phyloP scores from a whole-genome alignment of 305 asterid genomes.

The Fraxinus baroniana region DNA sequence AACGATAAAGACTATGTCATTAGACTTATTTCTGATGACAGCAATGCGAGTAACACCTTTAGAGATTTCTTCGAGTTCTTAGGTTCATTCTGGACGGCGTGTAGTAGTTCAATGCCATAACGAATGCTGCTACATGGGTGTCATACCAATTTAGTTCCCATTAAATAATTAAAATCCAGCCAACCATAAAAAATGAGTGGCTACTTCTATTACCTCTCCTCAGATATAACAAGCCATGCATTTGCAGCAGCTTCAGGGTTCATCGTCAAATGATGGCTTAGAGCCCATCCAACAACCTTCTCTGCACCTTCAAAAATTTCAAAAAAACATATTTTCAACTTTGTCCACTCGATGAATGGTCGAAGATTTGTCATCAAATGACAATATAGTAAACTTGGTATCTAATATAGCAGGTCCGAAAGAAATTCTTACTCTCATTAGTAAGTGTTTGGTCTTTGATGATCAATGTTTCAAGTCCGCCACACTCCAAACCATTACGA shows the following conservation, averaged over 20 bases:
- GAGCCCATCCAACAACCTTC: slow-evolving; percentile 75
- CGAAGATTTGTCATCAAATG: slow-evolving; percentile 5
- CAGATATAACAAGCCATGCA: slow-evolving; percentile 46
- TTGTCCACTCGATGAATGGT: slow-evolving; percentile 6
- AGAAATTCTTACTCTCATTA: slow-evolving; percentile 51
- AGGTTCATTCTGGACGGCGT: slow-evolving; percentile 53
- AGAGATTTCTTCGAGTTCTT: slow-evolving; percentile 66
- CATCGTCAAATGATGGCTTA: slow-evolving; percentile 59
- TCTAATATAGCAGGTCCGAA: neutral
- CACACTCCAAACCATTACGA: slow-evolving; percentile 56
- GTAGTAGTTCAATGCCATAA: slow-evolving; percentile 55
- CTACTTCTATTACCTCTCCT: slow-evolving; percentile 50
- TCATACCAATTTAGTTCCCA: slow-evolving; percentile 15
- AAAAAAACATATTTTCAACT: slow-evolving; percentile 18
- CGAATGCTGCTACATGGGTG: slow-evolving; percentile 51
- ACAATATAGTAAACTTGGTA: slow-evolving; percentile 6
- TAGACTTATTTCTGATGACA: slow-evolving; percentile 18
- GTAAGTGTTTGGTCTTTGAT: slow-evolving; percentile 63
- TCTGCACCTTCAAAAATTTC: slow-evolving; percentile 59
- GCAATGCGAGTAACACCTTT: slow-evolving; percentile 42
- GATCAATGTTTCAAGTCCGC: slow-evolving; percentile 52
- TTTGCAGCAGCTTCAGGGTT: slow-evolving; percentile 49
- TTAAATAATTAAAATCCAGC: slow-evolving; percentile 14
- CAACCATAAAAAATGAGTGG: slow-evolving; percentile 21
- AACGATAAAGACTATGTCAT: neutral